Evolutionary conservation across 805 yeast genomes (phyloP).

Genomic region (Starmerella riodocensis): DNA sequence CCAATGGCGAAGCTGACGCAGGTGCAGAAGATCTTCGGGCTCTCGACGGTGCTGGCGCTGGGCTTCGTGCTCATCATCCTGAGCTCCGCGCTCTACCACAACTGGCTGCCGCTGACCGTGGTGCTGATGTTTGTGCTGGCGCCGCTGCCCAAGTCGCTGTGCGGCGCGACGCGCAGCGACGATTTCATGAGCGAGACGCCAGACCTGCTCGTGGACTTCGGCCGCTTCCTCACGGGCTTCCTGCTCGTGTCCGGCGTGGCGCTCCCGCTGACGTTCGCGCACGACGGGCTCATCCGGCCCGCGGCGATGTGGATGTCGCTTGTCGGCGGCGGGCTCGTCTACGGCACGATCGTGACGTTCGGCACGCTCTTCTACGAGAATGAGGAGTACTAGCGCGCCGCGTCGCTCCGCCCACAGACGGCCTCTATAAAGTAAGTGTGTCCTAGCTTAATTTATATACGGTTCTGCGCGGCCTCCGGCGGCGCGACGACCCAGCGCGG

Average conservation of each 20-base stretch:
- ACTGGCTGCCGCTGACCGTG: conserved; percentile 81
- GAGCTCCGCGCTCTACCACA: conserved; percentile 76
- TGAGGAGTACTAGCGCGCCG: conserved; percentile 28
- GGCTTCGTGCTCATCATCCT: conserved; percentile 82
- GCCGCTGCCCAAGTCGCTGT: conserved; percentile 56
- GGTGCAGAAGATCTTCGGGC: conserved; percentile 60
- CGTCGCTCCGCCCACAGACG: neutral
- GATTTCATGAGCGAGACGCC: conserved; percentile 49
- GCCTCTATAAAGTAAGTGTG: too few relatives aligned
- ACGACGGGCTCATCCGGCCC: conserved; percentile 54
- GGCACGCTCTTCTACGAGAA: conserved; percentile 58
- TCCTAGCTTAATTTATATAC: too few relatives aligned
- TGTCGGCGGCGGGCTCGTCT: conserved; percentile 72
- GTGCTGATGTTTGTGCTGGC: conserved; percentile 54
- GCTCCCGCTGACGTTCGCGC: conserved; percentile 64
- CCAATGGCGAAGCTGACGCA: conserved; percentile 37
- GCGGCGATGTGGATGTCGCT: conserved; percentile 67
- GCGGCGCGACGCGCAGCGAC: conserved; percentile 37
- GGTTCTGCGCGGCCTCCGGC: too few relatives aligned
- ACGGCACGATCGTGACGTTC: conserved; percentile 70
- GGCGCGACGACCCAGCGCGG: conserved; percentile 48
- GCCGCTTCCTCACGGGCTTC: conserved; percentile 66
- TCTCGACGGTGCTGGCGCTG: conserved; percentile 65
- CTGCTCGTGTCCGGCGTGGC: conserved; percentile 62
- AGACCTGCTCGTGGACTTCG: conserved; percentile 52